Base-by-base conservation (phyloP, 2,329 filamentous ascomycete genomes). In the Clathrospora elynae region DNA sequence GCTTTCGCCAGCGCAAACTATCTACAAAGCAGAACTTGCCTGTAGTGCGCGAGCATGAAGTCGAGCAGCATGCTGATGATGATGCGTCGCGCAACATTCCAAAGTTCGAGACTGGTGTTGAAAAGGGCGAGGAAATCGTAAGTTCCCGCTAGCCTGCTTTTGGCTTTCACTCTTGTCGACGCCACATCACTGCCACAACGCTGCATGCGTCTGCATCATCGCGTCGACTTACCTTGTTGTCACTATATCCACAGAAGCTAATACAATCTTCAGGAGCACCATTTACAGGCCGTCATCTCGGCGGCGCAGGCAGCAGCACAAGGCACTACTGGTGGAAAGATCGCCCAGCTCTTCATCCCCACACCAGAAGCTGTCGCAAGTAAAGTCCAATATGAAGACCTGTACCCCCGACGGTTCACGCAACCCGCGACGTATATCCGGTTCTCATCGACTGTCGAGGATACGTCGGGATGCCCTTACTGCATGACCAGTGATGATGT, bases 361-460 rank as follows among this genome's bases (percentile, higher is more conserved):
- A 86, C 83, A 29, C 84, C 83, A 48, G 83, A 86, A 61, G 82
- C 82, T 51, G 75, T 80, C 53, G 73, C 77, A 61, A 81, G 80
- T 71, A 77, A 75, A 54, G 77, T 92, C 72, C 82, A 89, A 72
- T 99, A 96, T 85, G 89, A 95, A 72, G 82, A 86, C 62, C 81
- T 96, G 60, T 97, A 97, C 68, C 82, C 86, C 35, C 83, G 82
- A 54, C 76, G 78, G 44, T 96, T 92, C 73, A 81, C 85, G 62
- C 87, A 95, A 71, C 90, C 93, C 37, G 84, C 86, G 49, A 93
- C 91, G 49, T 97, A 97, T 73, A 96, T 99, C 68, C 90, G 92
- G 55, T 97, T 95, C 75, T 97, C 93, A 53, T 92, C 95, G 57
- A 99, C 93, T 2, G 92, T 99, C 49, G 93, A 99, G 74, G 93